Percentiles rank a stretch among this genome's conserved stretches.
Conservation (phyloP, 306 rosid genomes). For the Canavalia ensiformis region DNA sequence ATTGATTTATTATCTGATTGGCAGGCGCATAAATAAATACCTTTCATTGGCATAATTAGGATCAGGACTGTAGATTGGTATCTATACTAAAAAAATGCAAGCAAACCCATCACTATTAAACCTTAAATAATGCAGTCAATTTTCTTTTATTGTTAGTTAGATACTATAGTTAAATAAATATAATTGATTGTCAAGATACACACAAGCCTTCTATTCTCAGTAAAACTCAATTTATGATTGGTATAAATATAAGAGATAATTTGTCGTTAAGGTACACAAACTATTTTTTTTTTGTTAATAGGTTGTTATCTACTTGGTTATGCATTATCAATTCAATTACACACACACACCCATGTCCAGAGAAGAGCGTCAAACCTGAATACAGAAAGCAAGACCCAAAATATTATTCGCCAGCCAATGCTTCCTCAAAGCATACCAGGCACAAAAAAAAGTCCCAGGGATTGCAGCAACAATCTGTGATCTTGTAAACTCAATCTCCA, state of each 20-base stretch:
- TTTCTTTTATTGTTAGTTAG: background rate
- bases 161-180: background rate
- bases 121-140: background rate
- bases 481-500: slow-evolving; percentile 96
- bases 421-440: slow-evolving; percentile 92
- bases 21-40: background rate
- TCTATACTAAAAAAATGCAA: background rate
- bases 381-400: slow-evolving; percentile 96
- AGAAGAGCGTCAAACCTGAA: slow-evolving; percentile 70
- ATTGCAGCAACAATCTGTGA: slow-evolving; percentile 90
- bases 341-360: background rate
- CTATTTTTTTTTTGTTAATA: background rate
- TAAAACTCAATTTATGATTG: background rate
- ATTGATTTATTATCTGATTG: background rate
- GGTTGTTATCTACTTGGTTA: slow-evolving; percentile 15
- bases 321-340: background rate
- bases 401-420: slow-evolving; percentile 98
- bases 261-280: background rate
- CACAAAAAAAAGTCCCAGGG: slow-evolving; percentile 97
- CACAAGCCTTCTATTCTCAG: background rate
- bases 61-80: background rate
- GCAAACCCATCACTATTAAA: background rate
- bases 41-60: background rate
- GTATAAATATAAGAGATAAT: background rate
- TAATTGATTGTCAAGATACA: background rate